Conservation (phyloP, 164 flowering plant species). For the Vitis rotundifolia region DNA sequence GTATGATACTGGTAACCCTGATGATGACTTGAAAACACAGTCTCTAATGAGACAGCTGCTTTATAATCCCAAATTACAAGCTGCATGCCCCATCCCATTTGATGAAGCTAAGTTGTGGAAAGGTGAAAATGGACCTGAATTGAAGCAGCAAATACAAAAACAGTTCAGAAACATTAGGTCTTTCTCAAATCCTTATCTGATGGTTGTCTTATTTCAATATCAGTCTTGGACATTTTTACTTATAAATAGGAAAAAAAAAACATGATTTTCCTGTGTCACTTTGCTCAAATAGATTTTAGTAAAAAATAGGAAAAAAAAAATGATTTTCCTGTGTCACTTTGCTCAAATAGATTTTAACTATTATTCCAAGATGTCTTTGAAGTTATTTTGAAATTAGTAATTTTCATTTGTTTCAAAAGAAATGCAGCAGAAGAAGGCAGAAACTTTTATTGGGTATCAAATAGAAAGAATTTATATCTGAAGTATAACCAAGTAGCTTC, state of each 20-base stretch:
- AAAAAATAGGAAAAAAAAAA: no score
- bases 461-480: no score
- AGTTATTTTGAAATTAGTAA: no score
- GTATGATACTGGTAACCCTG: constrained; percentile 79
- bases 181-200: neutral
- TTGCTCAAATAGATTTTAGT: neutral
- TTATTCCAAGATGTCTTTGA: no score
- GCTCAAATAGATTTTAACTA: neutral
- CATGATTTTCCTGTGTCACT: no score
- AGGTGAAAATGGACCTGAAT: constrained; percentile 90
- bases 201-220: neutral
- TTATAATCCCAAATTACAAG: constrained; percentile 66
- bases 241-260: no score
- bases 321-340: no score
- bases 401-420: no score
- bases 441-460: no score
- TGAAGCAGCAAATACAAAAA: constrained; percentile 79
- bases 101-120: constrained; percentile 99
- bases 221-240: neutral
- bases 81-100: constrained; percentile 94
- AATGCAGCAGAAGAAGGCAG: no score
- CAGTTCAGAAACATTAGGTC: constrained; percentile 96
- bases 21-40: constrained; percentile 84
- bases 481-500: no score
- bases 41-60: constrained; percentile 77